These are phyloP conservation scores for Alternaria metachromatica DNA, from an alignment of 2,329 filamentous ascomycete genomes.

Conservation along the genomic window DNA sequence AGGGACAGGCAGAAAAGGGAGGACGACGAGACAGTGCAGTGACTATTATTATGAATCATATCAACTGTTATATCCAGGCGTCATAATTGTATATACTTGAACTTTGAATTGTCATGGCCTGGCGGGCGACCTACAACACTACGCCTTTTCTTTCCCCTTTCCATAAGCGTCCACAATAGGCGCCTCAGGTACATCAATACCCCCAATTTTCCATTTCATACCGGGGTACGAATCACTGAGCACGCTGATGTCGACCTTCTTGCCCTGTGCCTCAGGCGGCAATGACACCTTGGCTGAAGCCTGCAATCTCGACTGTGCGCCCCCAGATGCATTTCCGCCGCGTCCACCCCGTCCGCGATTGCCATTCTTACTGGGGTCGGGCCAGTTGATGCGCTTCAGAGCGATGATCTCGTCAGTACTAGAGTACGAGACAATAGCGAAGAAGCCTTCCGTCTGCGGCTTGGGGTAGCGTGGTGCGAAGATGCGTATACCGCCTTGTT, in stretches of 20 bases:
- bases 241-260: constrained; percentile 75
- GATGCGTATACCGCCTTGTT: constrained; percentile 68
- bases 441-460: constrained; percentile 92
- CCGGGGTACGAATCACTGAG: constrained; percentile 89
- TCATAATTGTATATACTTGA: too few relatives aligned
- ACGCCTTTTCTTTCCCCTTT: constrained; percentile 34
- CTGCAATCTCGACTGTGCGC: constrained; percentile 51
- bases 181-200: constrained; percentile 58
- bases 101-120: too few relatives aligned
- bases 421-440: constrained; percentile 76
- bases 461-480: constrained; percentile 93
- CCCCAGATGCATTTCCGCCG: constrained; percentile 15
- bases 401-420: constrained; percentile 78
- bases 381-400: constrained; percentile 86
- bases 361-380: constrained; percentile 30
- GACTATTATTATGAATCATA: too few relatives aligned
- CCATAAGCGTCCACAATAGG: constrained; percentile 37
- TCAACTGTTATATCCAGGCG: too few relatives aligned
- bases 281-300: constrained; percentile 67
- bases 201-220: constrained; percentile 66
- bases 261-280: constrained; percentile 59
- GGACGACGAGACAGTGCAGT: too few relatives aligned
- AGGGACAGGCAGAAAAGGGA: too few relatives aligned
- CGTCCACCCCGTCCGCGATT: constrained; percentile 11
- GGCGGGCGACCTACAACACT: neutral